phyloP scores from a whole-genome alignment of 371 early-diverging fungal species.

The Mortierella sp. region DNA sequence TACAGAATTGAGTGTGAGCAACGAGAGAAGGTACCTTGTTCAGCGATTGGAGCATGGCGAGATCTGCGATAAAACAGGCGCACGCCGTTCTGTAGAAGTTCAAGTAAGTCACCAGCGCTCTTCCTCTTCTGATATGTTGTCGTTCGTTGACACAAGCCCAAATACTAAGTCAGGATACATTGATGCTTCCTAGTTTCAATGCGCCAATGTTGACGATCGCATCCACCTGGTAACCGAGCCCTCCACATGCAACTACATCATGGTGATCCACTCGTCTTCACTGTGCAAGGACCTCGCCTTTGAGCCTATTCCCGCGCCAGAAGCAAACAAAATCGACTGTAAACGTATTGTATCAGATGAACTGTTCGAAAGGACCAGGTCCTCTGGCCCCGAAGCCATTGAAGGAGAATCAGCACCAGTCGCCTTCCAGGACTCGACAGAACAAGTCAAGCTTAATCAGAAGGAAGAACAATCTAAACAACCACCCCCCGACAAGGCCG shows the following conservation, averaged over 20 bases:
- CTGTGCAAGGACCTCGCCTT: slow-evolving; percentile 76
- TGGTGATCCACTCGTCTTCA: slow-evolving; percentile 74
- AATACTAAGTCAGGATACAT: not conserved
- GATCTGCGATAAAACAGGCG: slow-evolving; percentile 75
- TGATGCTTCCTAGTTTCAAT: slow-evolving; percentile 65
- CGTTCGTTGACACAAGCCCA: not conserved
- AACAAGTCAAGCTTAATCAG: slow-evolving; percentile 17
- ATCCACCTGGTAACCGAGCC: slow-evolving; percentile 71
- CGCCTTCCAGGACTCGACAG: slow-evolving; percentile 6
- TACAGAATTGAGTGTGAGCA: slow-evolving; percentile 51
- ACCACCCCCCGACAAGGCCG: not conserved
- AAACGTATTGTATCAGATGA: slow-evolving; percentile 69
- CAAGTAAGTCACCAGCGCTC: slow-evolving; percentile 56
- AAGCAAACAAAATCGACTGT: slow-evolving; percentile 68
- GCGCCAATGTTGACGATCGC: slow-evolving; percentile 59
- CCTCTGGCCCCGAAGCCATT: slow-evolving; percentile 18
- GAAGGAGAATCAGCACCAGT: slow-evolving; percentile 13
- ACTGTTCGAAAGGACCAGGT: slow-evolving; percentile 21
- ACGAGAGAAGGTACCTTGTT: slow-evolving; percentile 68
- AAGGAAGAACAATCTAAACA: not conserved
- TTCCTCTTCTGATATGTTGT: not conserved
- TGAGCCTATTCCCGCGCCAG: slow-evolving; percentile 57
- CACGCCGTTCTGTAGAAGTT: slow-evolving; percentile 75
- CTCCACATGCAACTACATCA: slow-evolving; percentile 75
- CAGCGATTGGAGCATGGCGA: slow-evolving; percentile 80